Evolutionary conservation across 139 green algal species (phyloP), one percentile per base, ranked within the genome.

Genomic region (Deuterostichococcus epilithicus): DNA sequence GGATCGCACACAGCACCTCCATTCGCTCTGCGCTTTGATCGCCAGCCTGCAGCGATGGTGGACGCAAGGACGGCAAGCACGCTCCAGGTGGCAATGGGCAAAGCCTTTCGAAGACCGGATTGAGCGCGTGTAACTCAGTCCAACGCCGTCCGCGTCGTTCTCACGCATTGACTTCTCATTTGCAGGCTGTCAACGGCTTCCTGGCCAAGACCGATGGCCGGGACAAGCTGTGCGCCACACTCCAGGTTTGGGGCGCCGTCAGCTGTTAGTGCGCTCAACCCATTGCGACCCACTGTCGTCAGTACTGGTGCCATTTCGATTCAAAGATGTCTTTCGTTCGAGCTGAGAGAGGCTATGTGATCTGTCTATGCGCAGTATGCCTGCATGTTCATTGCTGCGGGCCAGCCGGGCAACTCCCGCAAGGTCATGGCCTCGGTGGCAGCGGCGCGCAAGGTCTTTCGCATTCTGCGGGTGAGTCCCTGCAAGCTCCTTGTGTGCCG

Each of bases 161-260:
- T 13, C 20, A 28, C 10, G 18, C 13, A 28, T 70, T 25, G 3
- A 36, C 20, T 23, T 66, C 32, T 39, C 60, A 32, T 34, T 15
- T 76, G 72, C 87, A 97, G 90, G 83, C 89, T 25, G 76, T 97
- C 65, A 94, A 93, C 32, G 82, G 83, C 44, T 96, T 98, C 73
- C 86, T 94, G 25, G 88, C 87, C 37, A 97, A 97, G 77, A 88
- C 89, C 4, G 95, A 97, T 86, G 94, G 92, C 35, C 91, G 92
- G 38, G 95, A 98, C 87, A 98, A 98, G 87, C 88, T 97, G 5
- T 91, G 91, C 26, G 92, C 94, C 10, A 85, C 93, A 0, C 82
- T 98, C 25, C 94, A 98, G 91, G 88, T 94, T 66, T 34, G 52
- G n/a, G n/a, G n/a, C n/a, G n/a, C n/a, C n/a, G n/a, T n/a, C n/a